Base-by-base conservation (phyloP, 2,329 filamentous ascomycete genomes). In the Fusarium tjaetaba region DNA sequence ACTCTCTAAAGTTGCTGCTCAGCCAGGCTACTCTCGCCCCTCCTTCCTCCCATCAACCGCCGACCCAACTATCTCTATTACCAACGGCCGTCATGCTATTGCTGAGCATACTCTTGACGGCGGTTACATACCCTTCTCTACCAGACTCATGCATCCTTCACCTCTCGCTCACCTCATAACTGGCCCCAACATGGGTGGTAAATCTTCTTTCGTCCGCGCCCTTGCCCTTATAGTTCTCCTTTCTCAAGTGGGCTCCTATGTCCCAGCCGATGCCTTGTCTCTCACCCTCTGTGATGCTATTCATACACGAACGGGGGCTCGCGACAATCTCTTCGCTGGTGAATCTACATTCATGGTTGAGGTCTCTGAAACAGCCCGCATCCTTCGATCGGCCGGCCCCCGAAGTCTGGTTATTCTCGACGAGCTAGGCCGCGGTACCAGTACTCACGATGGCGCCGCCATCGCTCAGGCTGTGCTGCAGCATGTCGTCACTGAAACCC, bases 291-390 rank as follows among this genome's bases (percentile, higher is more conserved):
- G 96, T 41, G 96, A 99, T 81, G 94, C 94, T 11, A 94, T 99
- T 52, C 94, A 96, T 85, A 98, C 96, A 2, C 93, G 96, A 74
- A 98, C 98, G 90, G 96, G 96, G 60, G 96, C 96, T 6, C 94
- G 94, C 76, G 96, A 99, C 83, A 98, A 98, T 80, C 94, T 99
- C 85, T 93, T 98, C 81, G 93, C 94, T 9, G 95, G 95, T 77
- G 96, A 99, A 83, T 94, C 91, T 30, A 99, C 96, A 18, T 99
- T 99, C 84, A 98, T 98, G 95, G 95, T 99, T 61, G 96, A 99
- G 81, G 89, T 99, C 5, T 94, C 92, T 41, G 96, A 99, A 82
- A 98, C 96, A 3, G 91, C 93, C 3, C 91, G 95, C 69, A 98
- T 99, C 76, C 88, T 99, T 30, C 96, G 96, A 79, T 90, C 94